Percentiles rank a stretch among this genome's conserved stretches.
Evolutionary conservation across 257 asterid genomes (phyloP).

Genomic region (Thymus mandschuricus): DNA sequence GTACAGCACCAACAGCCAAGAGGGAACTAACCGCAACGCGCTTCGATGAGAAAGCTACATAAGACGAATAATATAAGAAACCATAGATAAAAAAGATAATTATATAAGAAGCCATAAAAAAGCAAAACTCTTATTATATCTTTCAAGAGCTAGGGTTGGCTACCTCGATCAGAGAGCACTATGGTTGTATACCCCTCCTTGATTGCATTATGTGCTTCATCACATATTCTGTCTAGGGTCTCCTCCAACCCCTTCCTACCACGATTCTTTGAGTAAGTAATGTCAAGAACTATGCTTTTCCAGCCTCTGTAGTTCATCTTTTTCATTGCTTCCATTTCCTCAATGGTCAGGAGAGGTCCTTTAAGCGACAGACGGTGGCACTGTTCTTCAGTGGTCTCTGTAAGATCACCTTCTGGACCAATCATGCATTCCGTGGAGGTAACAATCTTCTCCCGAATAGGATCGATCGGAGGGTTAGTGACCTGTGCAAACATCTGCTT

Average conservation of each 20-base stretch:
- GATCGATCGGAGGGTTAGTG: slow-evolving; percentile 98
- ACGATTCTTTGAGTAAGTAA: slow-evolving; percentile 68
- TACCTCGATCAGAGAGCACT: slow-evolving; percentile 98
- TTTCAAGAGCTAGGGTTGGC: background rate
- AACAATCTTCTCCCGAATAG: slow-evolving; percentile 97
- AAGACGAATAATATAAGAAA: slow-evolving; percentile 18
- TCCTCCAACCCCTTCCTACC: slow-evolving; percentile 92
- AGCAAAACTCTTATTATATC: slow-evolving; percentile 9
- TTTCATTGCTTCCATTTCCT: slow-evolving; percentile 90
- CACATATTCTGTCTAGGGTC: slow-evolving; percentile 87
- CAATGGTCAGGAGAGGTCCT: slow-evolving; percentile 84
- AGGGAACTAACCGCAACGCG: slow-evolving; percentile 95
- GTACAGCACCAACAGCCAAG: slow-evolving; percentile 97
- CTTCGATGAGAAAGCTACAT: slow-evolving; percentile 75
- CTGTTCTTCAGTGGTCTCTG: slow-evolving; percentile 97
- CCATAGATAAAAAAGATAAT: slow-evolving; percentile 5
- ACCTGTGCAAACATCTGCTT: slow-evolving; percentile 99
- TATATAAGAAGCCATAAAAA: background rate
- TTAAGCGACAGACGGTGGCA: slow-evolving; percentile 92
- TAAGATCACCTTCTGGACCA: slow-evolving; percentile 99
- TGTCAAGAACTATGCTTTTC: slow-evolving; percentile 91
- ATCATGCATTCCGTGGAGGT: slow-evolving; percentile 98
- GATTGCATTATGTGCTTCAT: slow-evolving; percentile 86
- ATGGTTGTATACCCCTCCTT: slow-evolving; percentile 86
- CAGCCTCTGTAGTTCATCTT: slow-evolving; percentile 97